Base-by-base conservation (phyloP, 306 rosid species). In the Rosa multiflora region DNA sequence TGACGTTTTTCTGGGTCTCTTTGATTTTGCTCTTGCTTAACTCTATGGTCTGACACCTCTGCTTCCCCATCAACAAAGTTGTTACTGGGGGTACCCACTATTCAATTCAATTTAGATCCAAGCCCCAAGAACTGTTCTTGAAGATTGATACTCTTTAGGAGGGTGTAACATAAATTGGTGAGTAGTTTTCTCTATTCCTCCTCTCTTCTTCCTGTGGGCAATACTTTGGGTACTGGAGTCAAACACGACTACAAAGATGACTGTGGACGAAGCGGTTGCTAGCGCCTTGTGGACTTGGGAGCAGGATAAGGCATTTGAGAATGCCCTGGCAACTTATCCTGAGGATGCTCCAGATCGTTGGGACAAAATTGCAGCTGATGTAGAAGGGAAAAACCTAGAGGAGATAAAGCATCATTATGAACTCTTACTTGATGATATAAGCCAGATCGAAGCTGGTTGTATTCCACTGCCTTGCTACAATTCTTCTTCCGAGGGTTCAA, bases 271-370 rank as follows among this genome's bases (percentile, higher is more conserved):
- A 83, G 89, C 75, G 29, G 92, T 68, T 67, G 84, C 88, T 87
- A 80, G 83, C 91, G 88, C 95, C 85, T 83, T 79, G 76, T 94
- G 99, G 99, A 94, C 89, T 82, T 67, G 90, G 82, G 99, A 94
- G 78, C 91, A 94, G 82, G 97, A 94, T 49, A 94, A 89, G 83
- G 97, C 95, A 72, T 94, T 94, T 82, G 99, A 94, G 88, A 89
- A 85, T 80, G 97, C 97, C 13, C 78, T 94, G 77, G 99, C 91
- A 63, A 91, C 86, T 80, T 70, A 90, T 85, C 87, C 95, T 0
- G 97, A 92, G 80, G 90, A 89, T 78, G 84, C 81, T 73, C 73
- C 88, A 14, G 95, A 91, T 92, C 88, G 95, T 70, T 94, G 99
- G 99, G 97, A 94, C 88, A 89, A 88, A 82, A 94, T 94, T 78